Conservation (phyloP, 331 rosid species). For the Pyracantha coccinea region DNA sequence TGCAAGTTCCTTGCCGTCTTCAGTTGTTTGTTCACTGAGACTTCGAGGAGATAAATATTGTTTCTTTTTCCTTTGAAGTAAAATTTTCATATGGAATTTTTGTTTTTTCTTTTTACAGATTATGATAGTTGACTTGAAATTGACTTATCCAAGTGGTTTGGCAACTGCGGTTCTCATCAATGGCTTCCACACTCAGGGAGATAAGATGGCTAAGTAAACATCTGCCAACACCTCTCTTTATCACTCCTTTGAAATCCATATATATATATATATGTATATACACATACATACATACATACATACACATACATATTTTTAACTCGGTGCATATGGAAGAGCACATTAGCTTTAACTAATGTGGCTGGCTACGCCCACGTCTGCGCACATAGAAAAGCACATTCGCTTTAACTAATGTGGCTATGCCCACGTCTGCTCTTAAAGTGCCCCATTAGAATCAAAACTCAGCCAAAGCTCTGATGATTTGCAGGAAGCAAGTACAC, state of each 20-base stretch:
- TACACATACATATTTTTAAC: no score
- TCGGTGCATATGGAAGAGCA: not conserved
- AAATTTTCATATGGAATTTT: not conserved
- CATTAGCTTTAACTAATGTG: not conserved
- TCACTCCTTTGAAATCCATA: not conserved
- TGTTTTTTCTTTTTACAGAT: conserved; percentile 37
- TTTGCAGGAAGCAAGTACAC: conserved; percentile 58
- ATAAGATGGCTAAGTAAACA: conserved; percentile 66
- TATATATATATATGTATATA: no score
- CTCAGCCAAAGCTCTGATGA: not conserved
- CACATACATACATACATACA: no score
- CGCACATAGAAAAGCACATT: not conserved
- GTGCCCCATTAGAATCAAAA: not conserved
- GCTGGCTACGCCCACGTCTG: not conserved
- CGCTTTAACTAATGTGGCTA: not conserved
- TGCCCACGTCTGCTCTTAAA: not conserved
- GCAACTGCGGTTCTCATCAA: conserved; percentile 91
- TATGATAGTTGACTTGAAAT: conserved; percentile 77
- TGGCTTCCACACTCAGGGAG: conserved; percentile 80
- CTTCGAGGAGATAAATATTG: not conserved
- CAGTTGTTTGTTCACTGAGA: not conserved
- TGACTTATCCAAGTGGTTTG: conserved; percentile 80
- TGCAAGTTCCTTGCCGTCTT: not conserved
- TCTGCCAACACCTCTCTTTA: not conserved
- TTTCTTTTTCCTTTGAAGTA: not conserved